Percentiles rank a stretch among this genome's conserved stretches.
Conservation (phyloP, 352 stramenopile species). For the Pythium coloratum region DNA sequence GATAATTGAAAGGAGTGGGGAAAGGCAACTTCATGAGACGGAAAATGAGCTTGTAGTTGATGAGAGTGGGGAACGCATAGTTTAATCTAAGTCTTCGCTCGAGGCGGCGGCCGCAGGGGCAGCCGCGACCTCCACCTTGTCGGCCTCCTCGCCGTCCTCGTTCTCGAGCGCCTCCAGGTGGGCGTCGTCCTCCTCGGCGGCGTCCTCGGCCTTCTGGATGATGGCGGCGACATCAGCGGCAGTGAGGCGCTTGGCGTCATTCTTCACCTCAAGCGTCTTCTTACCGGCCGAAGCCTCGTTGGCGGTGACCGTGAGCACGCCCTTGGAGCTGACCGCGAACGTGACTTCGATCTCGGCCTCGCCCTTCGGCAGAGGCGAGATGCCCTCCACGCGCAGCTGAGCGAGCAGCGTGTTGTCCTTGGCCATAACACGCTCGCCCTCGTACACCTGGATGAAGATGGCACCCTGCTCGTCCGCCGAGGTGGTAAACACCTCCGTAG, state of each 20-base stretch:
- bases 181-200: conserved; percentile 81
- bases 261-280: conserved; percentile 77
- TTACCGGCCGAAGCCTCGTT: conserved; percentile 65
- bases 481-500: conserved; percentile 88
- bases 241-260: conserved; percentile 72
- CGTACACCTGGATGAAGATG: conserved; percentile 93
- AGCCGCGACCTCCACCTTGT: conserved; percentile 29
- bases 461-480: conserved; percentile 89
- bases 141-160: conserved; percentile 53
- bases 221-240: conserved; percentile 68
- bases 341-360: conserved; percentile 92
- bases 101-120: conserved; percentile 36
- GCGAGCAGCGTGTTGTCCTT: conserved; percentile 95
- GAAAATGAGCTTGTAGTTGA: conserved; percentile 12
- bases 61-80: conserved; percentile 17
- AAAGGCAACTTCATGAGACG: conserved; percentile 1
- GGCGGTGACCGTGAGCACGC: conserved; percentile 95
- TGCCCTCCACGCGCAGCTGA: conserved; percentile 89
- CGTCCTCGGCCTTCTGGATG: conserved; percentile 84
- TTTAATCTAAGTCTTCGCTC: conserved; percentile 86
- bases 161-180: conserved; percentile 73
- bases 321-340: conserved; percentile 92
- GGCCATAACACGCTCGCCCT: conserved; percentile 96
- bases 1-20: too few species aligned
- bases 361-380: conserved; percentile 88